Percentiles rank a stretch among this genome's conserved stretches.
Evolutionary conservation across 2,329 filamentous ascomycete species (phyloP).

Genomic region (Aspergillus pseudoglaucus): DNA sequence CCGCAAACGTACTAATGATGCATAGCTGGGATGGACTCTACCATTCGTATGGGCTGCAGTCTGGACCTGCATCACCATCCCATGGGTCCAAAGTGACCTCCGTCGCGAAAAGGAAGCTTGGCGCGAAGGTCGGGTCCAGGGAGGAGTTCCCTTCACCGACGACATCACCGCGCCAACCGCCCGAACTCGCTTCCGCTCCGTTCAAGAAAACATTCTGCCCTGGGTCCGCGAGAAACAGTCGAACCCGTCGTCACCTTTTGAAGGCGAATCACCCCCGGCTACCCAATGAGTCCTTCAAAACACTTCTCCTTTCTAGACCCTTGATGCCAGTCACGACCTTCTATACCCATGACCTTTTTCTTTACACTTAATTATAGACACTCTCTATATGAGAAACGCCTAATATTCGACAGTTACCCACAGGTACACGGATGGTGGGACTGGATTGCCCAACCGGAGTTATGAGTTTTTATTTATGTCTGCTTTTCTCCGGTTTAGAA

Average conservation of each 20-base stretch:
- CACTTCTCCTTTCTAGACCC: background rate
- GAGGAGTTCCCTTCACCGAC: slow-evolving; percentile 32
- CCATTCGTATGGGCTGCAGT: slow-evolving; percentile 38
- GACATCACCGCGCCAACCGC: slow-evolving; percentile 31
- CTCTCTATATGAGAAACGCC: too few relatives aligned
- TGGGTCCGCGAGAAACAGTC: slow-evolving; percentile 24
- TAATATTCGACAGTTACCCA: too few relatives aligned
- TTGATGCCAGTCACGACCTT: slow-evolving; percentile 2
- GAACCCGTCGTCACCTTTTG: slow-evolving; percentile 16
- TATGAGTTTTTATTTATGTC: too few relatives aligned
- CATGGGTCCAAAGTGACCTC: slow-evolving; percentile 41
- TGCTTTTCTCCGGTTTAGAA: too few relatives aligned
- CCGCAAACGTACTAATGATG: slow-evolving; percentile 3
- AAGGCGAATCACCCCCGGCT: background rate
- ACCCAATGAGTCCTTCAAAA: too few relatives aligned
- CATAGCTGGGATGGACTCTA: slow-evolving; percentile 36
- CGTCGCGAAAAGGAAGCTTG: slow-evolving; percentile 40
- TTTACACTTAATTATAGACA: background rate
- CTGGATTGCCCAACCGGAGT: too few relatives aligned
- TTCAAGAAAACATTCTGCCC: slow-evolving; percentile 25
- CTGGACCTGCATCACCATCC: slow-evolving; percentile 41
- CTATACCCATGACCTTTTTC: slow-evolving; percentile 1
- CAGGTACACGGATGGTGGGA: too few relatives aligned
- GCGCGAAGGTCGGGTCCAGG: slow-evolving; percentile 27
- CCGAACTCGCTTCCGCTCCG: slow-evolving; percentile 32